Base-by-base conservation (phyloP, 2,329 filamentous ascomycete species). In the Coniochaeta ligniaria region DNA sequence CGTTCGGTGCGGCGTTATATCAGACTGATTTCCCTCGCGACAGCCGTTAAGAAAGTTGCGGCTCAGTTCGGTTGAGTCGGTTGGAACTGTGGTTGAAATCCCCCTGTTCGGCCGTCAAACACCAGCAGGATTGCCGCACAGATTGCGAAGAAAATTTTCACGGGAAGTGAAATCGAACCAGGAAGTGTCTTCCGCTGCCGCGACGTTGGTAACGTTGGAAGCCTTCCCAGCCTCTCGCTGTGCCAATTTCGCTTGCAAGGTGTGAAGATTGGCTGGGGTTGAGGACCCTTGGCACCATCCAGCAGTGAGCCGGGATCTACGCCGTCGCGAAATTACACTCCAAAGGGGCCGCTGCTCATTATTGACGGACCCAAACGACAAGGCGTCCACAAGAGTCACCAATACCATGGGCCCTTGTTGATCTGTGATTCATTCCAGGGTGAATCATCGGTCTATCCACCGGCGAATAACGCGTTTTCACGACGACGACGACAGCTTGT, bases 201-300 rank as follows among this genome's bases (percentile, higher is more conserved):
- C 22, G 24, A 28, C 47, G 47, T 52, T 52, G 47, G 14, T 24
- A 12, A 52, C 47, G 47, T 26, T 52, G 22, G 47, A 22, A 52
- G 47, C 47, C n/a, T 26, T 52, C 47, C 47, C 47, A 52, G 22
- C 47, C 26, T 52, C 47, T 52, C 47, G 47, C 47, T 24, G 26
- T 26, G 14, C 47, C 47, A 52, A 52, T 52, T 52, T 52, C 47
- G 47, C 47, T 52, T 52, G 47, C 47, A 52, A 52, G 47, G 47
- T 47, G 43, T 52, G 47, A 52, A 52, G 24, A 52, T 52, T 52
- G 22, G 47, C 24, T 31, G 26, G 47, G 47, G 24, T 52, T n/a
- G 47, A 28, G 17, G 47, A 28, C 26, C 22, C 22, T 52, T 52
- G 22, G 26, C 5, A 17, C 24, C 22, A 6, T 31, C 47, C 47